Conservation (phyloP, 2,329 filamentous ascomycete genomes). For the Calycina marina region DNA sequence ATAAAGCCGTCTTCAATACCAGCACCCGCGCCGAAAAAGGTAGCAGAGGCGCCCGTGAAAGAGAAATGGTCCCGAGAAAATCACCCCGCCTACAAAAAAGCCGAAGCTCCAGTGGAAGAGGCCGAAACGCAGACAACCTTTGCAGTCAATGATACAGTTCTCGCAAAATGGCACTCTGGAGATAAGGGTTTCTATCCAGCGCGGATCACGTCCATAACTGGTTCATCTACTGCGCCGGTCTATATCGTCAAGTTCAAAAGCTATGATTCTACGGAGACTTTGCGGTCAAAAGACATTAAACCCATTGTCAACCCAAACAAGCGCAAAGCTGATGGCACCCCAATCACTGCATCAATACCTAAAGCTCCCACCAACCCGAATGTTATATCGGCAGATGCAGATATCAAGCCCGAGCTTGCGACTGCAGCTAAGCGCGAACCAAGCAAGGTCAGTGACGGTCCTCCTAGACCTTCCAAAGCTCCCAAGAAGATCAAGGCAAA, state of each 20-base stretch:
- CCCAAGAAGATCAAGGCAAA: slow-evolving; percentile 83
- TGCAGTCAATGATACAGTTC: slow-evolving; percentile 76
- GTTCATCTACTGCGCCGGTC: slow-evolving; percentile 77
- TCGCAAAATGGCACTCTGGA: slow-evolving; percentile 81
- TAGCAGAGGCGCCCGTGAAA: slow-evolving; percentile 38
- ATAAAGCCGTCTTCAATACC: slow-evolving; percentile 34
- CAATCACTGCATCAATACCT: slow-evolving; percentile 31
- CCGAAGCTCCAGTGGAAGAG: slow-evolving; percentile 34
- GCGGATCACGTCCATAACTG: slow-evolving; percentile 84
- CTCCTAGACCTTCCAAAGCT: slow-evolving; percentile 48
- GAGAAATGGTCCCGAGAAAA: slow-evolving; percentile 72
- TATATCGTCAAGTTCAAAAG: slow-evolving; percentile 93
- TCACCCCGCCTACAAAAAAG: slow-evolving; percentile 60
- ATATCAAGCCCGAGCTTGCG: slow-evolving; percentile 50
- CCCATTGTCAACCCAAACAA: slow-evolving; percentile 61
- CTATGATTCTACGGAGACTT: slow-evolving; percentile 72
- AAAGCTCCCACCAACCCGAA: slow-evolving; percentile 26
- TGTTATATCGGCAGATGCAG: slow-evolving; percentile 25
- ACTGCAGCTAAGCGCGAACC: slow-evolving; percentile 49
- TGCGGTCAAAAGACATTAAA: slow-evolving; percentile 70
- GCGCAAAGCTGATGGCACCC: slow-evolving; percentile 70
- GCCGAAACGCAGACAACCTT: slow-evolving; percentile 42
- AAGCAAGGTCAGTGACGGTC: slow-evolving; percentile 45
- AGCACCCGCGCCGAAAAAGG: slow-evolving; percentile 22
- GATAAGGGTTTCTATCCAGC: slow-evolving; percentile 87